Conservation (phyloP, 495 filamentous ascomycete genomes). For the Aspergillus panamensis region DNA sequence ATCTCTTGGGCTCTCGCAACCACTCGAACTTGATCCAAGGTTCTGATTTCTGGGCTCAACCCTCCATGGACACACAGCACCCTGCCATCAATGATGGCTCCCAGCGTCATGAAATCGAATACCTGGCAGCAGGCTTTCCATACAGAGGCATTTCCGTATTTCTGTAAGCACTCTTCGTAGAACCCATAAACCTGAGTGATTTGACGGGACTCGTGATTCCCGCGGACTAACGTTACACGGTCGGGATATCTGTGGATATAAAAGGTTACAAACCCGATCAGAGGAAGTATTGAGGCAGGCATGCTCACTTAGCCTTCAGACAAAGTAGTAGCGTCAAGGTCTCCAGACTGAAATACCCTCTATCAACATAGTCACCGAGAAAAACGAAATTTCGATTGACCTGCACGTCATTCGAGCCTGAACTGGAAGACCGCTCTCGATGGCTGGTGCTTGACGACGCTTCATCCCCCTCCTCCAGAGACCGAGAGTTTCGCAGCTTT, state of each 20-base stretch:
- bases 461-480: conserved; percentile 37
- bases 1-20: conserved; percentile 97
- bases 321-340: conserved; percentile 95
- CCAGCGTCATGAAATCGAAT: conserved; percentile 95
- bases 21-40: conserved; percentile 94
- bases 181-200: conserved; percentile 99
- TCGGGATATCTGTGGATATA: conserved; percentile 76
- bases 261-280: not conserved
- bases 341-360: conserved; percentile 96
- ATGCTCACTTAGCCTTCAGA: conserved; percentile 85
- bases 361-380: conserved; percentile 94
- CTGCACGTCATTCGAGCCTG: conserved; percentile 39
- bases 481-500: conserved; percentile 57
- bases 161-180: conserved; percentile 96
- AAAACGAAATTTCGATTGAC: conserved; percentile 85
- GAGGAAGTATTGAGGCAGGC: not conserved
- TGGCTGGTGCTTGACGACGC: conserved; percentile 21
- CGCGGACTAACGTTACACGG: conserved; percentile 89
- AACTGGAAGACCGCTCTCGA: conserved; percentile 38
- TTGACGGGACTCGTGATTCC: conserved; percentile 96
- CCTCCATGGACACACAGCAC: conserved; percentile 97
- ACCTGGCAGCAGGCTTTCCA: conserved; percentile 99
- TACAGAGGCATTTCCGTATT: conserved; percentile 96
- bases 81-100: conserved; percentile 94
- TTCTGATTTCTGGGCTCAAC: conserved; percentile 93